A percentile compares a stretch with the other conserved stretches of the same genome.
These are phyloP conservation scores for Malus hybrid DNA, from an alignment of 331 rosid genomes.

Conservation along the genomic window DNA sequence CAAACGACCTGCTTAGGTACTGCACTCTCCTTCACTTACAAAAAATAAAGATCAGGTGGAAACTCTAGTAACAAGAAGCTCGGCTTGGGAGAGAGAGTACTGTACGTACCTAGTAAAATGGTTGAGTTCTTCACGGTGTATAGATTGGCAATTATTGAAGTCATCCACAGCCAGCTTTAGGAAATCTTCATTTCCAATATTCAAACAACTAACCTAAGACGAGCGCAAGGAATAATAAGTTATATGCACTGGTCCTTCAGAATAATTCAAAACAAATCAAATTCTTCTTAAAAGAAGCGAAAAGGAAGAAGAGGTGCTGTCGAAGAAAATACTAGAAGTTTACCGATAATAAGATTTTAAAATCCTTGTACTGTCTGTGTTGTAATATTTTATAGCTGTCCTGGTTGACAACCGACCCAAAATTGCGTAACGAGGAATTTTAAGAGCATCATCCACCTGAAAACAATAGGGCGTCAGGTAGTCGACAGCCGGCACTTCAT, in stretches of 20 bases:
- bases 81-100: not conserved
- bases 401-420: slow-evolving; percentile 56
- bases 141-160: slow-evolving; percentile 62
- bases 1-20: slow-evolving; percentile 54
- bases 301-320: not conserved
- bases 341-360: slow-evolving; percentile 65
- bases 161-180: slow-evolving; percentile 65
- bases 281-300: not conserved
- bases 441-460: slow-evolving; percentile 48
- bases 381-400: slow-evolving; percentile 48
- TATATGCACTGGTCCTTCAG: not conserved
- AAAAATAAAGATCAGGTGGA: not conserved
- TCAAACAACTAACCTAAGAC: slow-evolving; percentile 42
- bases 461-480: too few species aligned
- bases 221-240: not conserved
- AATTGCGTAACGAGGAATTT: slow-evolving; percentile 43
- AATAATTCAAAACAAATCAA: not conserved
- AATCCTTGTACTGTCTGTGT: slow-evolving; percentile 39
- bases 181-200: slow-evolving; percentile 50
- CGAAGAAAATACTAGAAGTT: slow-evolving; percentile 8
- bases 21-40: too few species aligned
- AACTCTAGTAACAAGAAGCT: not conserved
- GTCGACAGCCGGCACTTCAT: too few species aligned
- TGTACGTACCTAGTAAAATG: slow-evolving; percentile 43
- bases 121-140: slow-evolving; percentile 48